Evolutionary conservation across 768 basidiomycete species (phyloP).

Genomic region (Stropharia rugosoannulata): DNA sequence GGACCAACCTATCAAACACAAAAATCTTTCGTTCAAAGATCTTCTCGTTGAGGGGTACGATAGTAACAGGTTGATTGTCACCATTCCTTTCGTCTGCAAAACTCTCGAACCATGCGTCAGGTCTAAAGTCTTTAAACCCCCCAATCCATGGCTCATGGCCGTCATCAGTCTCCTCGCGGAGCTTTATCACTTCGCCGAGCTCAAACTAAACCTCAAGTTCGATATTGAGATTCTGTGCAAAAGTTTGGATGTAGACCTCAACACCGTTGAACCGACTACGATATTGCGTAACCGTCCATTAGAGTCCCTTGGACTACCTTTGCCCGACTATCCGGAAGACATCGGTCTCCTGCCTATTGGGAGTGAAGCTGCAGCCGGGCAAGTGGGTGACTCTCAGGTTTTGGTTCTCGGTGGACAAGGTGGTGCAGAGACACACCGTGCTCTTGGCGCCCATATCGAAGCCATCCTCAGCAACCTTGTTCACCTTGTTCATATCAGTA

Average conservation of each 20-base stretch:
- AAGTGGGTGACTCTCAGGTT: slow-evolving; percentile 59
- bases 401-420: slow-evolving; percentile 59
- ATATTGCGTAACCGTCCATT: slow-evolving; percentile 78
- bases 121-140: slow-evolving; percentile 91
- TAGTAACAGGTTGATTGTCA: slow-evolving; percentile 84
- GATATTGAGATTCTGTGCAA: slow-evolving; percentile 98
- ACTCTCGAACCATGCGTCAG: slow-evolving; percentile 87
- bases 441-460: slow-evolving; percentile 78
- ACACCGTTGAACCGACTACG: slow-evolving; percentile 78
- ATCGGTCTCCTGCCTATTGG: slow-evolving; percentile 79
- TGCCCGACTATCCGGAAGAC: slow-evolving; percentile 80
- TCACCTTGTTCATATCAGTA: slow-evolving; percentile 72
- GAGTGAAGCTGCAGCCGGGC: slow-evolving; percentile 56
- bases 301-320: slow-evolving; percentile 57
- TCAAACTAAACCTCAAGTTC: slow-evolving; percentile 96
- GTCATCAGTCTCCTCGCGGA: slow-evolving; percentile 90
- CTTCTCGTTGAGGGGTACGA: slow-evolving; percentile 96
- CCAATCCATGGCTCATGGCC: slow-evolving; percentile 98
- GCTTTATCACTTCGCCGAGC: slow-evolving; percentile 95
- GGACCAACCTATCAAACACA: slow-evolving; percentile 89
- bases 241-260: slow-evolving; percentile 83
- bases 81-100: slow-evolving; percentile 98
- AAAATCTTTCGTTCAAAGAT: slow-evolving; percentile 95
- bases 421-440: slow-evolving; percentile 64
- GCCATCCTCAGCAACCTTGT: slow-evolving; percentile 71